Percentiles rank a stretch among this genome's conserved stretches.
These are phyloP conservation scores for Phanerochaete sordida DNA, from an alignment of 768 basidiomycete genomes.

Conservation along the genomic window DNA sequence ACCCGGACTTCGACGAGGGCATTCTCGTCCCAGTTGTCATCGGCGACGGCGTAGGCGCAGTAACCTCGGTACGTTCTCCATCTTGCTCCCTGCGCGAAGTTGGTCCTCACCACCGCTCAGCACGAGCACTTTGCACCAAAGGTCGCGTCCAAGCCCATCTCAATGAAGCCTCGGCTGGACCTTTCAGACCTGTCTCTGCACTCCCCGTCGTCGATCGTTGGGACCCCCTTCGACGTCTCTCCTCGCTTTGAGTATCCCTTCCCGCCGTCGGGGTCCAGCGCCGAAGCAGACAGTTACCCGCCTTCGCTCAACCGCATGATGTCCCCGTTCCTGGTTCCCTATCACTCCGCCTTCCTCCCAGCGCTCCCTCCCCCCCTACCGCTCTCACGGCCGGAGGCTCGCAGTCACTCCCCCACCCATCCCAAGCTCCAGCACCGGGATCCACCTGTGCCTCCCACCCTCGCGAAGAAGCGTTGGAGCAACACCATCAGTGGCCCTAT, in stretches of 20 bases:
- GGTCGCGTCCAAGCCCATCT: background rate
- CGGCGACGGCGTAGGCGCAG: conserved; percentile 16
- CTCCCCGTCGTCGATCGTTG: conserved; percentile 29
- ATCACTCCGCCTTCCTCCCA: background rate
- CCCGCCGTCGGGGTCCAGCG: conserved; percentile 10
- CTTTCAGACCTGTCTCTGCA: conserved; percentile 23
- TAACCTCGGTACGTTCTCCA: conserved; percentile 16
- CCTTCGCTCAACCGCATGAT: conserved; percentile 5
- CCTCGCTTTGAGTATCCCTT: conserved; percentile 33
- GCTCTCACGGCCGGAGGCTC: conserved; percentile 2
- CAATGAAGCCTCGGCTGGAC: conserved; percentile 18
- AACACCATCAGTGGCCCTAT: background rate
- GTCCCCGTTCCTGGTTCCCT: conserved; percentile 6
- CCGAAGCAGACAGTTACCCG: conserved; percentile 9
- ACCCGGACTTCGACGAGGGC: conserved; percentile 25
- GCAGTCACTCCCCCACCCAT: conserved; percentile 22
- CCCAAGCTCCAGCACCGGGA: conserved; percentile 12
- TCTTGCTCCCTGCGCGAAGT: background rate
- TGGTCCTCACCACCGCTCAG: background rate
- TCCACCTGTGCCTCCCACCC: conserved; percentile 12
- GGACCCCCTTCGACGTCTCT: conserved; percentile 29
- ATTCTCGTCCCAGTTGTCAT: conserved; percentile 20
- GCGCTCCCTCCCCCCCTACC: background rate
- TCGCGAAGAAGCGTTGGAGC: conserved; percentile 11
- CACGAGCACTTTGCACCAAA: background rate